Percentiles rank a stretch among this genome's conserved stretches.
phyloP scores from a whole-genome alignment of 805 yeast species.

The Wickerhamiella brachini region DNA sequence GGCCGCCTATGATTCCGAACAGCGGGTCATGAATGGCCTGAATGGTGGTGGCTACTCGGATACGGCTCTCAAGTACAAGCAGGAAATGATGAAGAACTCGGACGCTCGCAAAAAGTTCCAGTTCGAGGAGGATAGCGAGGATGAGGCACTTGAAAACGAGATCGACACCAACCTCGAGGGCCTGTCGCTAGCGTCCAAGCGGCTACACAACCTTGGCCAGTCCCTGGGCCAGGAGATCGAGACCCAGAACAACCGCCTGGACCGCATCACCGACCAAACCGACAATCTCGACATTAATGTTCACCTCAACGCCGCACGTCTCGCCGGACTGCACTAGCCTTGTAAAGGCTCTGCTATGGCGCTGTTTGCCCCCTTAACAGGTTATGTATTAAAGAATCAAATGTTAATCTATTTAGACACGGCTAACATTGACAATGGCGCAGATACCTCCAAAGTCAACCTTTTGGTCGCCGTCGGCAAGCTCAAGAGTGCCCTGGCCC shows the following conservation, averaged over 20 bases:
- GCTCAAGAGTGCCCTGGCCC: slow-evolving; percentile 41
- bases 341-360: too few species aligned
- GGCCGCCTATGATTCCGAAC: slow-evolving; percentile 49
- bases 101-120: slow-evolving; percentile 23
- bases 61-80: slow-evolving; percentile 32
- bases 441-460: slow-evolving; percentile 11
- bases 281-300: slow-evolving; percentile 74
- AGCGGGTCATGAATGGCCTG: slow-evolving; percentile 44
- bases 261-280: slow-evolving; percentile 68
- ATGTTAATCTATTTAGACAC: not conserved
- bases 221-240: slow-evolving; percentile 66
- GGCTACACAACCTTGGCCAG: slow-evolving; percentile 59
- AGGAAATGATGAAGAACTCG: slow-evolving; percentile 34
- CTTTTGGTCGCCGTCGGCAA: slow-evolving; percentile 26
- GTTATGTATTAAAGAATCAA: not conserved
- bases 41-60: slow-evolving; percentile 18
- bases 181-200: slow-evolving; percentile 51
- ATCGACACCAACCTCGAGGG: slow-evolving; percentile 72
- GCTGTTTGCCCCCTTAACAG: too few species aligned
- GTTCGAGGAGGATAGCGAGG: slow-evolving; percentile 75
- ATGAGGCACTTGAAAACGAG: slow-evolving; percentile 83
- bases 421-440: not conserved
- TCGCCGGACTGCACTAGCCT: slow-evolving; percentile 30
- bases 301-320: slow-evolving; percentile 57
- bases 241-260: slow-evolving; percentile 61